A percentile compares a stretch with the other conserved stretches of the same genome.
Conservation (phyloP, 2,329 filamentous ascomycete genomes). For the Penicillium glabrum region DNA sequence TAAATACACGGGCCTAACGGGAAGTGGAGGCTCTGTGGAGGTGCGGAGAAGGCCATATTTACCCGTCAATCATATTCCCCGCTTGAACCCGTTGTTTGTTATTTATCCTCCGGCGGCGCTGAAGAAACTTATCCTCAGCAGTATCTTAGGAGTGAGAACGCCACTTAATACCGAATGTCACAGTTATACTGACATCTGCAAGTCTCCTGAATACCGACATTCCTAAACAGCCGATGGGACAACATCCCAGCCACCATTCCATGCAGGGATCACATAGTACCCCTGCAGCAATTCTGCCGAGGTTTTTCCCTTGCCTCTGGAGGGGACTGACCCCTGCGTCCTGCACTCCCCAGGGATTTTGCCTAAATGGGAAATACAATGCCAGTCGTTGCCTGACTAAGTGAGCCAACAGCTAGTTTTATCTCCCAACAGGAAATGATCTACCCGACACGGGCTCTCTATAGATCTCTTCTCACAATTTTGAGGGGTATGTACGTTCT, state of each 20-base stretch:
- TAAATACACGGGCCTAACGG: background rate
- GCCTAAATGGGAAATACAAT: background rate
- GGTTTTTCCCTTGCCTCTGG: background rate
- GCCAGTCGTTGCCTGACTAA: background rate
- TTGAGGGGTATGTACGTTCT: background rate
- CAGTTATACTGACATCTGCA: background rate
- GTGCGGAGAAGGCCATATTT: constrained; percentile 7
- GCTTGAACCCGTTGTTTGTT: background rate
- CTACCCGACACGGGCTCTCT: background rate
- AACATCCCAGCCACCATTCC: background rate
- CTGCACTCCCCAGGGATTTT: background rate
- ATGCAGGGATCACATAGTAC: background rate
- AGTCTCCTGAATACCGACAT: background rate
- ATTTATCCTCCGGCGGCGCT: background rate
- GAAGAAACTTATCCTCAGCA: background rate
- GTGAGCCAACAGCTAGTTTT: background rate
- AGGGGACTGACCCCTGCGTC: background rate
- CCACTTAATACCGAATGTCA: too few relatives aligned
- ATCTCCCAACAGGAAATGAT: background rate
- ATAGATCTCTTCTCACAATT: background rate
- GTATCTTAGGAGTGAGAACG: too few relatives aligned
- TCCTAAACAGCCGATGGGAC: background rate
- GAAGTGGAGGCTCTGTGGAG: constrained; percentile 13
- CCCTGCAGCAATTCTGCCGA: background rate
- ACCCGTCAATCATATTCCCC: constrained; percentile 18